Percentiles rank a stretch among this genome's conserved stretches.
phyloP scores from a whole-genome alignment of 495 filamentous ascomycete genomes.

The Aspergillus sparsus region DNA sequence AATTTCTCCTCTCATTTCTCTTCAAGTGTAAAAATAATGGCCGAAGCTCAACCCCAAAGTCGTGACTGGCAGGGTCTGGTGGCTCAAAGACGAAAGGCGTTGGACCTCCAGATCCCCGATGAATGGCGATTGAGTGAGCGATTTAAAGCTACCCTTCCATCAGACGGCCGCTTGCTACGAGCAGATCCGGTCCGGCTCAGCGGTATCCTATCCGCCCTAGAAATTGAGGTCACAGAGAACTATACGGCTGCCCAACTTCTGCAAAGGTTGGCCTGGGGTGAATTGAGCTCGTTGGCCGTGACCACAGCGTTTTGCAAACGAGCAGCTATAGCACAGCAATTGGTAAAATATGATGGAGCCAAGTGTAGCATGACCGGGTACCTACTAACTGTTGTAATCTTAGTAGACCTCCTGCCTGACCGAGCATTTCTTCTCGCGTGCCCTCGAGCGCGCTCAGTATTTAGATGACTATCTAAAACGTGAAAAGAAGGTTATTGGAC shows the following conservation, averaged over 20 bases:
- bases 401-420: conserved; percentile 43
- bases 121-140: conserved; percentile 30
- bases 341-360: conserved; percentile 23
- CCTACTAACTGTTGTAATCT: too few species aligned
- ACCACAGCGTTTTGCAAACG: conserved; percentile 52
- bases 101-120: conserved; percentile 27
- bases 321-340: conserved; percentile 33
- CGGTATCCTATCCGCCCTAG: conserved; percentile 32
- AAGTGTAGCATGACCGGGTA: not conserved
- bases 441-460: conserved; percentile 38
- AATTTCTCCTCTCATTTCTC: not conserved
- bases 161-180: conserved; percentile 19
- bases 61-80: conserved; percentile 31
- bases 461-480: conserved; percentile 46
- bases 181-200: conserved; percentile 24
- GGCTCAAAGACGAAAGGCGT: conserved; percentile 26
- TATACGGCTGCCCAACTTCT: conserved; percentile 50
- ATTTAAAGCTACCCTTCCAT: conserved; percentile 9
- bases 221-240: conserved; percentile 54
- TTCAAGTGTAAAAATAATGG: not conserved
- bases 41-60: not conserved
- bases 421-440: conserved; percentile 43
- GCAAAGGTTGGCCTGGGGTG: conserved; percentile 23
- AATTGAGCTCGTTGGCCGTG: conserved; percentile 46
- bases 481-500: conserved; percentile 51